Conservation (phyloP, 2,329 filamentous ascomycete genomes). For the Neoarthrinium moseri region DNA sequence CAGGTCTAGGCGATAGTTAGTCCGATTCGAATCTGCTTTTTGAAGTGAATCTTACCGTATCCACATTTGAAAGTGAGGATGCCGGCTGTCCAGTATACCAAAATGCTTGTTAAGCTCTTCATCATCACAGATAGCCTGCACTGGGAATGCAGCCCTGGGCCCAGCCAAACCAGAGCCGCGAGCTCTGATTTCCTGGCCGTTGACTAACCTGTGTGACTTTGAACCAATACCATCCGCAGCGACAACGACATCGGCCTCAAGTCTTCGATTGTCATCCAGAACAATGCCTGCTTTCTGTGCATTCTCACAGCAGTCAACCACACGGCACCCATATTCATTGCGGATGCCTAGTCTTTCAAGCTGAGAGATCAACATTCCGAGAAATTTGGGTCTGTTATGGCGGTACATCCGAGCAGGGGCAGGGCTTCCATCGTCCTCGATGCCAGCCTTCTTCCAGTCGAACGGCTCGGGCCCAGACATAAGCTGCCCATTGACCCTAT, state of each 20-base stretch:
- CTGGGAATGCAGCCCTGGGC: conserved; percentile 1
- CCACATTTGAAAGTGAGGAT: not conserved
- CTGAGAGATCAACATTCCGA: conserved; percentile 17
- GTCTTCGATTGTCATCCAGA: not conserved
- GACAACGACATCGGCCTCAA: not conserved
- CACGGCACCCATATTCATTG: conserved; percentile 17
- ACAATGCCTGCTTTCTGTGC: conserved; percentile 2
- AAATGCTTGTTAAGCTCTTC: not conserved
- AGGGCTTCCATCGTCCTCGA: not conserved
- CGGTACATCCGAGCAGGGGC: conserved; percentile 8
- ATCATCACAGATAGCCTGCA: not conserved
- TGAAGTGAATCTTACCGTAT: not conserved
- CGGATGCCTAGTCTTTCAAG: conserved; percentile 15
- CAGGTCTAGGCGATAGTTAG: not conserved
- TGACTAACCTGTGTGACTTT: conserved; percentile 19
- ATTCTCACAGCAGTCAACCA: conserved; percentile 13
- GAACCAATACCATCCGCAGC: conserved; percentile 9
- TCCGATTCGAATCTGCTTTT: no score
- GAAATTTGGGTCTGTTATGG: conserved; percentile 19
- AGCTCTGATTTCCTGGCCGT: conserved; percentile 16
- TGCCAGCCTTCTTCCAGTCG: not conserved
- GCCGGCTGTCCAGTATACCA: not conserved
- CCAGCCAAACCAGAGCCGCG: not conserved
- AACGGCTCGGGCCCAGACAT: conserved; percentile 16
- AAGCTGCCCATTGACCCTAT: conserved; percentile 19